Percentiles rank a stretch among this genome's conserved stretches.
Evolutionary conservation across 129 eudicot genomes (phyloP).

Genomic region (Chrysanthemum lavandulifolium): DNA sequence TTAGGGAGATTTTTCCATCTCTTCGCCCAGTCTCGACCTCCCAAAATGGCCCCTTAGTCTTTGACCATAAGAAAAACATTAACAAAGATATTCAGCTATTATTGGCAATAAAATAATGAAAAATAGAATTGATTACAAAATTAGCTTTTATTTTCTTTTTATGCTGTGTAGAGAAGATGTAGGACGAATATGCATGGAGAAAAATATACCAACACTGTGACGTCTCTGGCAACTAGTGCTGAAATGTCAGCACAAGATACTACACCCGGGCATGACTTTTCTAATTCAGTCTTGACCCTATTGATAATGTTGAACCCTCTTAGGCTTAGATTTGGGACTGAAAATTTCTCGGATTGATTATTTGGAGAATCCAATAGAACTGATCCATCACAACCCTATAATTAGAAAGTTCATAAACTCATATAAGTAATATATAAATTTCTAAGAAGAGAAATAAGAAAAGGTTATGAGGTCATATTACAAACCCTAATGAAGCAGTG

Average conservation of each 20-base stretch:
- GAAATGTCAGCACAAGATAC: slow-evolving; percentile 75
- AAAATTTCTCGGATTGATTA: slow-evolving; percentile 44
- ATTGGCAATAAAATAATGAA: neutral
- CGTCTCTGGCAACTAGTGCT: slow-evolving; percentile 56
- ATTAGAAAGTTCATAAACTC: neutral
- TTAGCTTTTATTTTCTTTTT: neutral
- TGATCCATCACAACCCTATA: slow-evolving; percentile 72
- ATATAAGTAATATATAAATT: neutral
- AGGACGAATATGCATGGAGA: neutral
- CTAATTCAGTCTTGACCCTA: slow-evolving; percentile 49
- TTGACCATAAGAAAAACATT: slow-evolving; percentile 1
- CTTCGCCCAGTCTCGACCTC: slow-evolving; percentile 66
- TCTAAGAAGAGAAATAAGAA: too few species aligned
- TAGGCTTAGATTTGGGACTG: slow-evolving; percentile 48
- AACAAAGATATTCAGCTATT: neutral
- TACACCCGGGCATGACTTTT: slow-evolving; percentile 46
- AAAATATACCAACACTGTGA: slow-evolving; percentile 35
- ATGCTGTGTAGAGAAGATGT: neutral
- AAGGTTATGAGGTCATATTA: neutral
- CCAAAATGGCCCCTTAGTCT: slow-evolving; percentile 66
- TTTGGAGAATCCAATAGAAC: slow-evolving; percentile 52
- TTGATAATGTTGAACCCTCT: slow-evolving; percentile 59
- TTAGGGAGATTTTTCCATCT: slow-evolving; percentile 58
- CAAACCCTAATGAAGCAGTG: slow-evolving; percentile 69
- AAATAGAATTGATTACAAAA: neutral